A percentile compares a stretch with the other conserved stretches of the same genome.
These are phyloP conservation scores for Neurospora tetraspora DNA, from an alignment of 495 filamentous ascomycete genomes.

Conservation along the genomic window DNA sequence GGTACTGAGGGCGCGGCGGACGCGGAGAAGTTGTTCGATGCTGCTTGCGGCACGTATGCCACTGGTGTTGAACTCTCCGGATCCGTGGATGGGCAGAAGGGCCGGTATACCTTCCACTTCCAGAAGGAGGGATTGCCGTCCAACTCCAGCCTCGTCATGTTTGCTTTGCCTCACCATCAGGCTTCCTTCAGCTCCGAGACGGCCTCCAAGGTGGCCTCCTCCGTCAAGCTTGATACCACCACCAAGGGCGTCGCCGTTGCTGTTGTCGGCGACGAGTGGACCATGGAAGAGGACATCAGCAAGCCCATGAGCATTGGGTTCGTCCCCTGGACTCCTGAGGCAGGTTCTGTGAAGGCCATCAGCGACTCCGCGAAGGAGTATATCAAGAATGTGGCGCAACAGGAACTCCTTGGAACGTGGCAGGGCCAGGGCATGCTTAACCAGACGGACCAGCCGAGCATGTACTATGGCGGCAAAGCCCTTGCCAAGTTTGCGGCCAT, in stretches of 20 bases:
- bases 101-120: constrained; percentile 65
- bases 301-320: constrained; percentile 67
- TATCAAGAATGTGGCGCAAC: constrained; percentile 47
- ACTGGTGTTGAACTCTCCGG: constrained; percentile 53
- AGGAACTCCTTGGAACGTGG: constrained; percentile 41
- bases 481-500: constrained; percentile 78
- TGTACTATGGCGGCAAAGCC: constrained; percentile 94
- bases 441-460: constrained; percentile 72
- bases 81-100: constrained; percentile 43
- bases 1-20: neutral
- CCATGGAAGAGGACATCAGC: constrained; percentile 54
- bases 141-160: constrained; percentile 60
- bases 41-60: constrained; percentile 65
- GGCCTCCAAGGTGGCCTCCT: constrained; percentile 35
- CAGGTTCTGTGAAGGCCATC: constrained; percentile 41
- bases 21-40: constrained; percentile 58
- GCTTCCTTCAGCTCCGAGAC: constrained; percentile 60
- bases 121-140: constrained; percentile 50
- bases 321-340: constrained; percentile 56
- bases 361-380: constrained; percentile 39
- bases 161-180: constrained; percentile 79
- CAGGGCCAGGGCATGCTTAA: constrained; percentile 53
- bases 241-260: constrained; percentile 76
- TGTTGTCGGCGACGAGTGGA: constrained; percentile 69
- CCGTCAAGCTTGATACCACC: constrained; percentile 61